Base-by-base conservation (phyloP, 768 basidiomycete genomes). In the Xanthoconium stramineum region DNA sequence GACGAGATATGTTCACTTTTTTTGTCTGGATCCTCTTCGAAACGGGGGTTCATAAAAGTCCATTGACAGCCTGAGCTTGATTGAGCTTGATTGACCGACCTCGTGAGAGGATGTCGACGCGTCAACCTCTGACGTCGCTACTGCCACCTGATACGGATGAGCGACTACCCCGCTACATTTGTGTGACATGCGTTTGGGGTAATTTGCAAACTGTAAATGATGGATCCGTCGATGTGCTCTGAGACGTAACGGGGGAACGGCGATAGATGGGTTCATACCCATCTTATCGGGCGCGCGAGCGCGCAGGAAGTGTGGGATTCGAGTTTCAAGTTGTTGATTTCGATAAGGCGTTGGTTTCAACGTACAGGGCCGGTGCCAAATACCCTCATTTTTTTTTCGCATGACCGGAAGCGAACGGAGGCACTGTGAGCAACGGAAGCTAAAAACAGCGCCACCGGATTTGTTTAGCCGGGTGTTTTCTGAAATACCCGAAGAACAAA, bases 331-430 rank as follows among this genome's bases (percentile, higher is more conserved):
- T 38, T 15, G 11, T 37, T 49, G 53, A 52, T 55, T 17, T 13
- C 30, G 42, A 44, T 58, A 47, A 55, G 43, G 30, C 24, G 38
- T 46, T 38, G 32, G 64, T 66, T 65, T 65, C 64, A 56, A 30
- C 59, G 40, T 35, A n/a, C 56, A 65, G 56, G 60, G 50, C 39
- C 43, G 49, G 11, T 33, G 33, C 45, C 52, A 48, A 32, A 35
- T 30, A 12, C 24, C 6, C 48, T 50, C 28, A 50, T 55, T 50
- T 60, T 49, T 57, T 46, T 20, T 42, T 49, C 57, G 45, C 57
- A 51, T 52, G 38, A n/a, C 30, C 65, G 66, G 65, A 65, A 62
- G 63, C 63, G 66, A 62, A 56, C 63, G 59, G 59, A 45, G 42
- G 49, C 36, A 30, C n/a, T 33, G 42, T 45, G 48, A 45, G 11